Conservation (phyloP, 2,329 filamentous ascomycete genomes). For the Monilinia laxa region DNA sequence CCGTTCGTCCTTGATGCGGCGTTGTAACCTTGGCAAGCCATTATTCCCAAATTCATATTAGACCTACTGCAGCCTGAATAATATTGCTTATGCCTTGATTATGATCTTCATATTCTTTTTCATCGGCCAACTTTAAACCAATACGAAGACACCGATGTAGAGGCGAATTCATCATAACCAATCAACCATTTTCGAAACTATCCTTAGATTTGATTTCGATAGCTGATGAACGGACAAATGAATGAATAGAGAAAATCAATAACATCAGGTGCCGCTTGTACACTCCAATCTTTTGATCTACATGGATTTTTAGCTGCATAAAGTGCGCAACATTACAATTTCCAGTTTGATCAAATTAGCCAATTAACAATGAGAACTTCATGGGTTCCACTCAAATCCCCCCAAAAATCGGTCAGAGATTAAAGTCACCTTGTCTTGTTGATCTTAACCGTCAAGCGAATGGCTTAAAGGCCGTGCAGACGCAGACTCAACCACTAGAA, state of each 20-base stretch:
- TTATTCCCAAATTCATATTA: conserved; percentile 9
- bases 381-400: conserved; percentile 16
- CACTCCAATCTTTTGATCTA: conserved; percentile 22
- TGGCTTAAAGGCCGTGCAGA: conserved; percentile 27
- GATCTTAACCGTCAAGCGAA: conserved; percentile 33
- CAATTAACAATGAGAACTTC: conserved; percentile 9
- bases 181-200: not conserved
- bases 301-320: conserved; percentile 22
- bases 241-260: conserved; percentile 5
- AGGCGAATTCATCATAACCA: not conserved
- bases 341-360: not conserved
- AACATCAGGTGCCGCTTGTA: conserved; percentile 24
- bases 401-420: conserved; percentile 22
- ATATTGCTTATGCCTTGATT: conserved; percentile 9
- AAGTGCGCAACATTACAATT: conserved; percentile 23
- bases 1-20: conserved; percentile 19
- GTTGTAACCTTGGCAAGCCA: conserved; percentile 18
- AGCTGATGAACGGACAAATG: conserved; percentile 11
- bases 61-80: conserved; percentile 21
- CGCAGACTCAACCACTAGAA: conserved; percentile 13
- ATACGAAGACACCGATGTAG: not conserved
- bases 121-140: conserved; percentile 16
- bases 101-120: conserved; percentile 7
- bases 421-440: conserved; percentile 15
- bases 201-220: not conserved